Conservation (phyloP, 1,284 basidiomycete species). For the Cystobasidium pallidum region DNA sequence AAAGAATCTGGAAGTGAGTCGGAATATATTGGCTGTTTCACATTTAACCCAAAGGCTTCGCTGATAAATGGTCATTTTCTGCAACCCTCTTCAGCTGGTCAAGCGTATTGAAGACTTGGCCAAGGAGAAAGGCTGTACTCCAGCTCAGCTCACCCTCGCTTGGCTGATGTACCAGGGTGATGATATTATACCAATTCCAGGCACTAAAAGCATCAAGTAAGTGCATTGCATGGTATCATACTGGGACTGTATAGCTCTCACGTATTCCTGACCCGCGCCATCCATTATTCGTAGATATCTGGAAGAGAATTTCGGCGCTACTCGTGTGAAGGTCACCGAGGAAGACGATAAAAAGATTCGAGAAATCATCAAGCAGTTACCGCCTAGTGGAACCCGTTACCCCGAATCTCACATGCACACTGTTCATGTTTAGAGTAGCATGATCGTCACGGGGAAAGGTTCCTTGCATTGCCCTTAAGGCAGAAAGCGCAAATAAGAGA, state of each 20-base stretch:
- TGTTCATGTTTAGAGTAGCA: slow-evolving; percentile 10
- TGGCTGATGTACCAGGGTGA: slow-evolving; percentile 66
- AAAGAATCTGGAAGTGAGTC: slow-evolving; percentile 60
- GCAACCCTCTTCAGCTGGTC: slow-evolving; percentile 54
- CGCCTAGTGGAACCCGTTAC: slow-evolving; percentile 14
- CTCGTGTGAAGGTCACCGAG: slow-evolving; percentile 46
- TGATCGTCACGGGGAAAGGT: background rate
- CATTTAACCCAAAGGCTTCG: too few species aligned
- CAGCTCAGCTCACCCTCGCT: slow-evolving; percentile 65
- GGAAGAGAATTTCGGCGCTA: slow-evolving; percentile 36
- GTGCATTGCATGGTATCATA: slow-evolving; percentile 25
- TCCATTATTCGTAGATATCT: slow-evolving; percentile 15
- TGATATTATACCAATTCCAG: slow-evolving; percentile 59
- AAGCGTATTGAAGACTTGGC: slow-evolving; percentile 61
- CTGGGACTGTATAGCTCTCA: background rate
- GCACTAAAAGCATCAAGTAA: slow-evolving; percentile 46
- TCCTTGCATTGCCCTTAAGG: background rate
- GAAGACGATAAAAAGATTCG: slow-evolving; percentile 47
- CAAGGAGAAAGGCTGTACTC: slow-evolving; percentile 60
- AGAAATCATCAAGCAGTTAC: slow-evolving; percentile 42
- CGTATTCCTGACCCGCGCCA: background rate
- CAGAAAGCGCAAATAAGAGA: background rate
- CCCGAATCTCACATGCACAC: slow-evolving; percentile 20
- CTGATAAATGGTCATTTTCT: background rate
- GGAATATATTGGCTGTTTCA: too few species aligned